Conservation (phyloP, 164 flowering plant species). For the Magnolia kwangsiensis region DNA sequence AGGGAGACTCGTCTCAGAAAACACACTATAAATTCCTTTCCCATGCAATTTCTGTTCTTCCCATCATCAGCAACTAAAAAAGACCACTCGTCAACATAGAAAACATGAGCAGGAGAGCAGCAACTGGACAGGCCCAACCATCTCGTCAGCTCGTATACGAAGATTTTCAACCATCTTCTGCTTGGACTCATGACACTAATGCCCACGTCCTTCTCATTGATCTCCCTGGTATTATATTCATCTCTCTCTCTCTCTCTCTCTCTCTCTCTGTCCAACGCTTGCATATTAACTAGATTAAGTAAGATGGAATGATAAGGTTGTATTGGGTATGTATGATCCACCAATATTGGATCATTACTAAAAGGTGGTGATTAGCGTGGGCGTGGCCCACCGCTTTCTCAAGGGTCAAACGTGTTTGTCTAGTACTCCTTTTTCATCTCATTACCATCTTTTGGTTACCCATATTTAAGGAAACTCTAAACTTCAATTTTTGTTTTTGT, state of each 20-base stretch:
- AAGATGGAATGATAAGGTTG: no score
- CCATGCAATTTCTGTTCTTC: not conserved
- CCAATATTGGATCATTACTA: not conserved
- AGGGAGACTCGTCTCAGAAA: not conserved
- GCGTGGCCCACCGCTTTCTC: no score
- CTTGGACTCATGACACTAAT: constrained; percentile 6
- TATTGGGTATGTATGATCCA: not conserved
- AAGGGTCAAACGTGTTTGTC: no score
- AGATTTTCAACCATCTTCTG: constrained; percentile 15
- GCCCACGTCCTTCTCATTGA: constrained; percentile 28
- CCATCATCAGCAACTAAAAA: not conserved
- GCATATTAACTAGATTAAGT: no score
- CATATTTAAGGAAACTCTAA: no score
- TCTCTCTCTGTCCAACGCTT: no score
- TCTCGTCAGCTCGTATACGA: constrained; percentile 11
- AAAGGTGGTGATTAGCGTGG: no score
- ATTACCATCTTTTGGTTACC: no score
- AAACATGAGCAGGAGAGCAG: constrained; percentile 10
- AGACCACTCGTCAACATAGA: constrained; percentile 9
- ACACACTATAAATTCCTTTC: not conserved
- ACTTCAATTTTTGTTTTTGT: no score
- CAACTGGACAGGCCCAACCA: not conserved
- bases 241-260: not conserved
- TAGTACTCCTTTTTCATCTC: no score
- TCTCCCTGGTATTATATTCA: constrained; percentile 23